Percentiles rank a stretch among this genome's conserved stretches.
These are phyloP conservation scores for Euclidium syriacum DNA, from an alignment of 345 rosid species.

Conservation along the genomic window DNA sequence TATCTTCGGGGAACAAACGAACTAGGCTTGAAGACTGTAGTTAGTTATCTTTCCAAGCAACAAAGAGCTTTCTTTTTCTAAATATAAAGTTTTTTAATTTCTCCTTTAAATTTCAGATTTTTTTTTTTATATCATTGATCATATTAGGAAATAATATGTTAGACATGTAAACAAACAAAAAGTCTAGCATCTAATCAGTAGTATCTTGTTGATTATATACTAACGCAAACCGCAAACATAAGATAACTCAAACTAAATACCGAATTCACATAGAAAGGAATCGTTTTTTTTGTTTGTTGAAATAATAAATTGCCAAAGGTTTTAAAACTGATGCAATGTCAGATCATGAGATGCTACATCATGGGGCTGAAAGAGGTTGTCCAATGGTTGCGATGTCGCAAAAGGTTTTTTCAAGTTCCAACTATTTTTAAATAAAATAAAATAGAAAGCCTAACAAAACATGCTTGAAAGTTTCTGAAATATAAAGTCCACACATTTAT, in stretches of 20 bases:
- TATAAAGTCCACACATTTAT: background rate
- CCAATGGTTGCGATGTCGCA: constrained; percentile 20
- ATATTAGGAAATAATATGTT: background rate
- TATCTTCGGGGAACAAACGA: no score
- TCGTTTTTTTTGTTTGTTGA: background rate
- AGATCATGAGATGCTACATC: constrained; percentile 10
- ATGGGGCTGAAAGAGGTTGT: constrained; percentile 5
- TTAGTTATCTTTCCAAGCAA: background rate
- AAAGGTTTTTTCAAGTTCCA: background rate
- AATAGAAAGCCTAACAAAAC: constrained; percentile 8
- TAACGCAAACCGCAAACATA: background rate
- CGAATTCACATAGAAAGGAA: background rate
- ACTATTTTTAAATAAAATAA: background rate
- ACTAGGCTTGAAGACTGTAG: no score
- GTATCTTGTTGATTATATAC: no score
- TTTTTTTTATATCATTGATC: background rate
- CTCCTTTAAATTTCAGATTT: background rate
- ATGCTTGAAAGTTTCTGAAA: background rate
- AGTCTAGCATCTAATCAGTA: no score
- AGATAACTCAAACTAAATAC: background rate
- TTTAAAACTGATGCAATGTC: constrained; percentile 18
- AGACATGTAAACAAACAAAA: background rate
- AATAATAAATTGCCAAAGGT: background rate
- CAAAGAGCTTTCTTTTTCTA: background rate
- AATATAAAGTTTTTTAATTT: background rate